Percentiles rank a stretch among this genome's conserved stretches.
Evolutionary conservation across 257 asterid genomes (phyloP).

Genomic region (Knoxia roxburghii): DNA sequence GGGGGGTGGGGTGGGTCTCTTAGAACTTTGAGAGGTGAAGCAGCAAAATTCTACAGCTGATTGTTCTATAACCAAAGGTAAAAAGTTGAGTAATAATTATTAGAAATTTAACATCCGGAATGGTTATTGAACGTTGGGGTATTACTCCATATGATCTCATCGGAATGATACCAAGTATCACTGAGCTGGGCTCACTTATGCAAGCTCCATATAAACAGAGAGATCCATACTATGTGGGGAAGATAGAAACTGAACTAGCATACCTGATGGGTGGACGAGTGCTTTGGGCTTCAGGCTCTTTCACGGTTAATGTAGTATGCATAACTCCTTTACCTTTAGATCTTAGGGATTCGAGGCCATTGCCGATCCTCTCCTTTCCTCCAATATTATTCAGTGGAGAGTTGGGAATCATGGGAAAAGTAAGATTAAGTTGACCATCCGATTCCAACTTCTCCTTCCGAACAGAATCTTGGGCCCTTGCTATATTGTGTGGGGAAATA

Average conservation of each 20-base stretch:
- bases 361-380: conserved; percentile 43
- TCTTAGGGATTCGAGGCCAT: conserved; percentile 31
- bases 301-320: conserved; percentile 34
- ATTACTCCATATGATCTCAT: neutral
- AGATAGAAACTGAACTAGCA: conserved; percentile 1
- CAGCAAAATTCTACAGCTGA: neutral
- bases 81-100: neutral
- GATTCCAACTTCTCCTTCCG: conserved; percentile 30
- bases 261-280: conserved; percentile 46
- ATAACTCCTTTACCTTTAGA: conserved; percentile 70
- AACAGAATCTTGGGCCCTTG: conserved; percentile 46
- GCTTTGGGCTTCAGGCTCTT: conserved; percentile 25
- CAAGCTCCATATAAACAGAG: neutral
- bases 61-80: neutral
- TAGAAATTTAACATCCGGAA: neutral
- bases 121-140: no score
- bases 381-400: conserved; percentile 27
- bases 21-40: neutral
- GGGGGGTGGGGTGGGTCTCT: neutral
- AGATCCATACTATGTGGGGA: neutral
- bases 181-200: neutral
- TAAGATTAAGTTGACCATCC: conserved; percentile 28
- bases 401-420: conserved; percentile 22
- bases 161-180: neutral
- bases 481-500: conserved; percentile 73